Evolutionary conservation across 1,284 basidiomycete genomes (phyloP).

Genomic region (Cutaneotrichosporon sp.): DNA sequence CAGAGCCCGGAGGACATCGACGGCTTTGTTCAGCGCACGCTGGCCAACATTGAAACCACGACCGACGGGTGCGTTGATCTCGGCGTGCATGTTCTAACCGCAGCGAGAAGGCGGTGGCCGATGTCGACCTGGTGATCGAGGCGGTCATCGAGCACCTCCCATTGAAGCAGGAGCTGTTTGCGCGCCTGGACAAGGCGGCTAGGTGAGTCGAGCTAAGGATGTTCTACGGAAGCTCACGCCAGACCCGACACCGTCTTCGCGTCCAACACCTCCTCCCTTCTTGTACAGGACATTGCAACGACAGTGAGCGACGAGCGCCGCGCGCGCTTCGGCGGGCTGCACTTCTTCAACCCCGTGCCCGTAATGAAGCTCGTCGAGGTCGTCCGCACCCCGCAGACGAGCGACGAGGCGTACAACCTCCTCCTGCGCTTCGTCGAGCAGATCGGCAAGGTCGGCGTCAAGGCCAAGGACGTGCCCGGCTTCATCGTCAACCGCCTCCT

Average conservation of each 20-base stretch:
- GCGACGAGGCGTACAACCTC: conserved; percentile 54
- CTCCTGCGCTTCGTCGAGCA: conserved; percentile 57
- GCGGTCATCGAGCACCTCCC: conserved; percentile 62
- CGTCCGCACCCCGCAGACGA: conserved; percentile 57
- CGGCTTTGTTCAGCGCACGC: conserved; percentile 46
- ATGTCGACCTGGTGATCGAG: conserved; percentile 60
- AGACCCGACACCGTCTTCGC: conserved; percentile 56
- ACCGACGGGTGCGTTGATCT: conserved; percentile 53
- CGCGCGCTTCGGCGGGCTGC: conserved; percentile 57
- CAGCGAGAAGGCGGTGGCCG: conserved; percentile 55
- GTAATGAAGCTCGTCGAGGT: conserved; percentile 64
- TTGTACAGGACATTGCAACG: conserved; percentile 58
- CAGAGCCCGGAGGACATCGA: conserved; percentile 54
- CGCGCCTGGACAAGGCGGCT: conserved; percentile 57
- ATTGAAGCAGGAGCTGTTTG: conserved; percentile 60
- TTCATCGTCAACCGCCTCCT: conserved; percentile 61
- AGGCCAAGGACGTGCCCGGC: conserved; percentile 60
- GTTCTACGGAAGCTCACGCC: no score
- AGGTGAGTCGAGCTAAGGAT: conserved; percentile 26
- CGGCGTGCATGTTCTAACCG: background rate
- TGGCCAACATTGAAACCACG: conserved; percentile 56
- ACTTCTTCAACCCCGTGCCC: conserved; percentile 58
- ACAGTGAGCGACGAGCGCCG: conserved; percentile 44
- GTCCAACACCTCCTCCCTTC: conserved; percentile 60
- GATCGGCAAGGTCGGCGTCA: conserved; percentile 60